These are phyloP conservation scores for Laburnicola sp. DNA, from an alignment of 2,329 filamentous ascomycete genomes.

Conservation along the genomic window DNA sequence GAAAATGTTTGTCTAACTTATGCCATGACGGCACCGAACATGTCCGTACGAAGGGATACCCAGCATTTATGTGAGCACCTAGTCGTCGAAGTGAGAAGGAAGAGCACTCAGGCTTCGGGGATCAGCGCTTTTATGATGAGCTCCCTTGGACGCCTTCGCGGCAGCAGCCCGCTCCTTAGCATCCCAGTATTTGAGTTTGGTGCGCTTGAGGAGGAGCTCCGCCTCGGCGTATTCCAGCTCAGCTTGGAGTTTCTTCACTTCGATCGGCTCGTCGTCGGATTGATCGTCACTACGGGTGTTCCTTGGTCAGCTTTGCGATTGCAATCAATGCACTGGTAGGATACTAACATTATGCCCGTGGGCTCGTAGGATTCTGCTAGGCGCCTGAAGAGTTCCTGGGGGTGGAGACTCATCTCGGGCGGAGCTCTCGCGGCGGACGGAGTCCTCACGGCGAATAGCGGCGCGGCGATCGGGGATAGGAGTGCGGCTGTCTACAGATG, in stretches of 20 bases:
- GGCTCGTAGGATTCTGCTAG: background rate
- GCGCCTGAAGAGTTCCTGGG: background rate
- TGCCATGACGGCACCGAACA: no score
- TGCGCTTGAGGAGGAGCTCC: slow-evolving; percentile 31
- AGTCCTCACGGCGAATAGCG: slow-evolving; percentile 2
- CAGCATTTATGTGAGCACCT: no score
- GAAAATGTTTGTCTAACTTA: no score
- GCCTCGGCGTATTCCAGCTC: slow-evolving; percentile 40
- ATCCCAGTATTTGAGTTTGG: slow-evolving; percentile 27
- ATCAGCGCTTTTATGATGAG: no score
- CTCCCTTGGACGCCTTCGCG: background rate
- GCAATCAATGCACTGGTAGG: slow-evolving; percentile 7
- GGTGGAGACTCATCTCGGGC: slow-evolving; percentile 8
- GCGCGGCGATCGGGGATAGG: slow-evolving; percentile 1
- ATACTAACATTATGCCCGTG: slow-evolving; percentile 14
- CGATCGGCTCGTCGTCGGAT: slow-evolving; percentile 22
- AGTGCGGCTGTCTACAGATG: slow-evolving; percentile 15
- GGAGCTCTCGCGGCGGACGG: slow-evolving; percentile 15
- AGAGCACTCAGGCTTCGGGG: no score
- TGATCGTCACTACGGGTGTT: slow-evolving; percentile 8
- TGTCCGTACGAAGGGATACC: no score
- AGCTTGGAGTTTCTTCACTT: slow-evolving; percentile 30
- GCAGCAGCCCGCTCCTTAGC: slow-evolving; percentile 19
- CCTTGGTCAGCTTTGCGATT: background rate
- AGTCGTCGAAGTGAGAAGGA: no score